Base-by-base conservation (phyloP, 768 basidiomycete genomes). In the Rhizopogon vinicolor region DNA sequence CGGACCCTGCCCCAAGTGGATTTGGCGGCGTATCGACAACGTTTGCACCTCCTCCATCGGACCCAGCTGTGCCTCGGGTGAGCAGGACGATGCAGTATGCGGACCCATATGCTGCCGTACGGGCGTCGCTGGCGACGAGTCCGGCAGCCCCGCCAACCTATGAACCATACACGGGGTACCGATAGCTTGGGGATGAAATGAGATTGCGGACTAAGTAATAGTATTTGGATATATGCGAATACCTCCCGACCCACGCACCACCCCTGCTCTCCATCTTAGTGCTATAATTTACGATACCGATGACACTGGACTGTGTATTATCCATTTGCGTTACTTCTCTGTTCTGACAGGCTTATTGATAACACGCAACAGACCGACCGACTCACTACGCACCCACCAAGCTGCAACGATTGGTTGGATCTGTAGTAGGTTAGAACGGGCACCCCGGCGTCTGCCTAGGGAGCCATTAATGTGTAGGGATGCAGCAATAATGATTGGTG, bases 61-160 rank as follows among this genome's bases (percentile, higher is more conserved):
- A 70, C 7, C 52, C 63, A 19, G 72, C 62, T 14, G 67, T 74
- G 0, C 76, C 78, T 29, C 80, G 84, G 28, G 75, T 93, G 40
- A 93, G 91, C 69, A 74, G 92, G 67, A 95, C 93, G 52, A 94
- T 96, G 93, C 91, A 94, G 68, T 91, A 93, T 63, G 91, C 91
- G 22, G 87, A 93, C 64, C 91, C 91, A 8, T 93, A 93, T 64
- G 88, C 90, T 12, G 87, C 86, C 10, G 89, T 93, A 37, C 78
- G 89, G 16, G 86, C 86, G 7, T 76, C 78, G 5, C 68, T 89
- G 68, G 31, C 68, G 53, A 57, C 65, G 57, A 66, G 53, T 22
- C 64, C 74, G 7, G 52, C 62, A 19, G 53, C 63, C 40, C 77
- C 80, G 8, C 82, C 82, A 13, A 76, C 75, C 56, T 84, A 84